Evolutionary conservation across 208 protist species (phyloP).

Genomic region (Trypanosoma boissoni): DNA sequence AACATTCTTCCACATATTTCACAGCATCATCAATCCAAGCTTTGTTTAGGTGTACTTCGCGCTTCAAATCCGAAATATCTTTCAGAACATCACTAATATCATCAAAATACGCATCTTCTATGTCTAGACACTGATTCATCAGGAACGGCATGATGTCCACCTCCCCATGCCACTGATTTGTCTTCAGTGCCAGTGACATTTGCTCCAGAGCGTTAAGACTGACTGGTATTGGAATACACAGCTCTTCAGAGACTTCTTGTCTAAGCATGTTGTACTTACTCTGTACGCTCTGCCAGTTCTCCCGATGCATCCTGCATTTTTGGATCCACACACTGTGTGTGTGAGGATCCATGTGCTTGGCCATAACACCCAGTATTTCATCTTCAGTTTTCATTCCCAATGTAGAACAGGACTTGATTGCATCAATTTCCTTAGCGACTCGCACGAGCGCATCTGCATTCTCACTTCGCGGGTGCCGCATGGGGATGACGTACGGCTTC

Average conservation of each 20-base stretch:
- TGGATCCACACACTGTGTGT: no score
- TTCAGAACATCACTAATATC: not conserved
- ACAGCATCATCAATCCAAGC: not conserved
- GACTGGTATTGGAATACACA: not conserved
- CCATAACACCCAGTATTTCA: constrained; percentile 4
- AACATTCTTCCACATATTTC: not conserved
- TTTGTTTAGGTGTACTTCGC: no score
- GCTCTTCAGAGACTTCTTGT: no score
- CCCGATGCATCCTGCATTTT: no score
- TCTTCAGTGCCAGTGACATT: not conserved
- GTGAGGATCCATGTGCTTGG: no score
- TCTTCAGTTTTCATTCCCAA: not conserved
- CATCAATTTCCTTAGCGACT: not conserved
- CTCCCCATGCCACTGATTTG: not conserved
- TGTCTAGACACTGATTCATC: not conserved
- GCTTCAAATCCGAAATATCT: not conserved
- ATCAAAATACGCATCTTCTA: not conserved
- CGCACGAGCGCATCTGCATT: not conserved
- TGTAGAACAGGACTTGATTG: no score
- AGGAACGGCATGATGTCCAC: not conserved
- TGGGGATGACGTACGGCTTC: not conserved
- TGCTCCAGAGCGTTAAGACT: not conserved
- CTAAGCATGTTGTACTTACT: no score
- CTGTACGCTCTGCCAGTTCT: no score
- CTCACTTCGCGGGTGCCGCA: not conserved